Conservation (phyloP, 164 flowering plant species). For the Aristolochia californica region DNA sequence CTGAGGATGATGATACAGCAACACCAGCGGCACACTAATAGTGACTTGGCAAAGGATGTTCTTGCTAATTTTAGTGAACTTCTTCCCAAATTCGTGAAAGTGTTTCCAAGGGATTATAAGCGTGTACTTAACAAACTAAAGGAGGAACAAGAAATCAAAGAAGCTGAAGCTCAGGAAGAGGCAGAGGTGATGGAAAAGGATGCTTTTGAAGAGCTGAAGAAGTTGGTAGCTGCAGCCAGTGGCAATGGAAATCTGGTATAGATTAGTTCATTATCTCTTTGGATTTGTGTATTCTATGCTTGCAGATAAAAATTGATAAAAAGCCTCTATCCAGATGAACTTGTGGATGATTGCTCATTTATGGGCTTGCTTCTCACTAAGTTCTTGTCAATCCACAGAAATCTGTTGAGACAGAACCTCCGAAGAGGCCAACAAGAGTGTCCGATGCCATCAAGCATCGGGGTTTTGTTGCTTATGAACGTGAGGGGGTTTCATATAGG, state of each 20-base stretch:
- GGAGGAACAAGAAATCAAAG: conserved; percentile 28
- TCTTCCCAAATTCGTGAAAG: conserved; percentile 84
- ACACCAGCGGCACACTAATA: conserved; percentile 89
- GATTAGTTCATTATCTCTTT: background rate
- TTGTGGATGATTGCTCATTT: too few species aligned
- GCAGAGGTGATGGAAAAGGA: conserved; percentile 54
- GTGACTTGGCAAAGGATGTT: conserved; percentile 71
- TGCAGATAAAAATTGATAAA: too few species aligned
- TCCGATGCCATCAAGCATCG: conserved; percentile 74
- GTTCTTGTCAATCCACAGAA: conserved; percentile 13
- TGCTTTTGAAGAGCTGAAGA: conserved; percentile 96
- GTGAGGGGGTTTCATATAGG: conserved; percentile 77
- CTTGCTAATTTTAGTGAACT: conserved; percentile 66
- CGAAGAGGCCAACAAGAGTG: conserved; percentile 56
- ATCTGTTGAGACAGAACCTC: conserved; percentile 23
- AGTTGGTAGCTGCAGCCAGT: conserved; percentile 58
- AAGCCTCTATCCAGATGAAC: too few species aligned
- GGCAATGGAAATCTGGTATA: conserved; percentile 35
- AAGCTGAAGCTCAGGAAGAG: conserved; percentile 44
- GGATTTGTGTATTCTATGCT: background rate
- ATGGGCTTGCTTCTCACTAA: too few species aligned
- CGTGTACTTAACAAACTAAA: conserved; percentile 63
- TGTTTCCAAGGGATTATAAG: conserved; percentile 92
- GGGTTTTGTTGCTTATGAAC: conserved; percentile 86
- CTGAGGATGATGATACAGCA: conserved; percentile 94